A percentile compares a stretch with the other conserved stretches of the same genome.
These are phyloP conservation scores for Acanthamoeba sp. DNA, from an alignment of 208 protist species.

Conservation along the genomic window DNA sequence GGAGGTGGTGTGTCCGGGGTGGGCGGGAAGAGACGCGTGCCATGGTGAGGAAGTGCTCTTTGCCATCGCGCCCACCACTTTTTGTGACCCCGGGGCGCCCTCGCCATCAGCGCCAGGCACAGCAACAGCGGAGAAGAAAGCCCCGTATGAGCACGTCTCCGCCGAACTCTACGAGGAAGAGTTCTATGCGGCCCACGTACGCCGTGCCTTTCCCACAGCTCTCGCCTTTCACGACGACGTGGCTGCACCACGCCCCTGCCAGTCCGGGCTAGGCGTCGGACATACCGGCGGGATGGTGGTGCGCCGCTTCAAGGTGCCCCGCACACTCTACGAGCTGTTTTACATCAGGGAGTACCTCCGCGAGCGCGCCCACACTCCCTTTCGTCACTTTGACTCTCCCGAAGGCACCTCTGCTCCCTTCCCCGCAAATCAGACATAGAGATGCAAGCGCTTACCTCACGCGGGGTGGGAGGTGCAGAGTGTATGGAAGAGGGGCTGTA, in stretches of 20 bases:
- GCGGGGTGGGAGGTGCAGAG: not conserved
- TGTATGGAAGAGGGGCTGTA: constrained; percentile 25
- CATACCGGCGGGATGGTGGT: too few relatives aligned
- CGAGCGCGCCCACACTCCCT: constrained; percentile 11
- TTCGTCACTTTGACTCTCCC: not conserved
- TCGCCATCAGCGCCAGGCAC: not conserved
- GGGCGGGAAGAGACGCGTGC: not conserved
- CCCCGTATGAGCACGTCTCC: not conserved
- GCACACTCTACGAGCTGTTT: constrained; percentile 47
- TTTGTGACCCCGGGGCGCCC: too few relatives aligned
- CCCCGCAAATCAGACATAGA: not conserved
- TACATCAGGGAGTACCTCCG: constrained; percentile 25
- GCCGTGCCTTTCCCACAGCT: not conserved
- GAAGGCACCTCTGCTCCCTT: not conserved
- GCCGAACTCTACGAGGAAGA: not conserved
- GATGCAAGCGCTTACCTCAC: not conserved
- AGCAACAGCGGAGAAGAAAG: not conserved
- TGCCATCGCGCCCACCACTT: not conserved
- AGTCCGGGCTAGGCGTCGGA: too few relatives aligned
- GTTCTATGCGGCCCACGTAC: not conserved
- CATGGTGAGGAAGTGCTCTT: constrained; percentile 35
- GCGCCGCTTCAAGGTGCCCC: not conserved
- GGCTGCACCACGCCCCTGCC: not conserved
- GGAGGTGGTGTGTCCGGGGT: not conserved
- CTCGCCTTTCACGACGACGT: not conserved